Evolutionary conservation across 257 asterid species (phyloP), one percentile per base, ranked within the genome.

Genomic region (Agastache rugosa): DNA sequence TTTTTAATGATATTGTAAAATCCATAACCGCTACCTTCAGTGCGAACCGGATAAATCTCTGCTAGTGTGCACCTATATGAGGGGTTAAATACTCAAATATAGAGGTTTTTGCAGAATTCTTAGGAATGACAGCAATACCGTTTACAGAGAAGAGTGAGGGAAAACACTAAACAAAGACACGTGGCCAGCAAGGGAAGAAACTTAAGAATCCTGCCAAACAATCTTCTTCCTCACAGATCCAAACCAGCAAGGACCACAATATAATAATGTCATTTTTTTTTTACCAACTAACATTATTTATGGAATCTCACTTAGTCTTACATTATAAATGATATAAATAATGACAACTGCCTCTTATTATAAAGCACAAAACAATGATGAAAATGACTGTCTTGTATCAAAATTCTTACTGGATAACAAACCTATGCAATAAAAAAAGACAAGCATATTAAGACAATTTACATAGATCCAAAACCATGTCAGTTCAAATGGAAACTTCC

Each of bases 181-280:
- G 8, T 50, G 23, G 15, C 56, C 37, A 31, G 5, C 37, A 31
- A 31, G 37, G 34, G 37, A 31, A 50, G 23, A 16, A 48, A 11
- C 10, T 15, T 12, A 4, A 12, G 17, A 14, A 45, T 45, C 51
- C 23, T 50, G 56, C 56, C 11, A 15, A 48, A 50, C 56, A 50
- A 50, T 15, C 56, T 17, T 17, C 25, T 50, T n/a, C 23, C 22
- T 50, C 56, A 50, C 56, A 50, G 22, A 17, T 48, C 20, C 20
- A 48, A 63, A 48, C 75, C 75, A 69, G 34, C 66, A 58, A 71
- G 68, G 51, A 35, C 54, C 25, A 37, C 23, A 66, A 34, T 39
- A 39, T 37, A 20, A 62, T 62, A 12, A 34, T 63, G 55, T 63
- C 19, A 15, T 19, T 27, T 39, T 39, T 39, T 39, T 8, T 39